phyloP scores from a whole-genome alignment of 2,329 filamentous ascomycete species.

The Colletotrichum somersetense region DNA sequence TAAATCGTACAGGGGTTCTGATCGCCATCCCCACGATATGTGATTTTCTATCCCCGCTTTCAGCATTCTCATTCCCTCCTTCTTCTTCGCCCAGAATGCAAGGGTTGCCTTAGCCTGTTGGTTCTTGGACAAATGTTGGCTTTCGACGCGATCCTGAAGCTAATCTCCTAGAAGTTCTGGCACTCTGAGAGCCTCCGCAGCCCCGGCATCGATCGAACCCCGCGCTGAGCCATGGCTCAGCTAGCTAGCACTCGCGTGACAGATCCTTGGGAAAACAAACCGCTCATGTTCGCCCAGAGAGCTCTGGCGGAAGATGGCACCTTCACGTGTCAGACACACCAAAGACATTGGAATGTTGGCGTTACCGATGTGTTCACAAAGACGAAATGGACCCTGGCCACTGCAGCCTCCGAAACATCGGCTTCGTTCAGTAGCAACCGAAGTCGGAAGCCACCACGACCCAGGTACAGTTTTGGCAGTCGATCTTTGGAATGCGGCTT shows the following conservation, averaged over 20 bases:
- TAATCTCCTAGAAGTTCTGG: background rate
- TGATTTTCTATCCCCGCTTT: constrained; percentile 30
- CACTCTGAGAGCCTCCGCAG: background rate
- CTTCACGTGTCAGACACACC: background rate
- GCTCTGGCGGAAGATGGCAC: background rate
- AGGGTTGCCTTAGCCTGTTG: background rate
- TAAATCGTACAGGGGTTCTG: constrained; percentile 33
- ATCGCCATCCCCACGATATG: constrained; percentile 27
- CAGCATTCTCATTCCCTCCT: background rate
- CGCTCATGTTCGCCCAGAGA: background rate
- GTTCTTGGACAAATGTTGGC: background rate
- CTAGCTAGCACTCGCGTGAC: background rate
- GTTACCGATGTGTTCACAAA: background rate
- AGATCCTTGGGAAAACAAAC: background rate
- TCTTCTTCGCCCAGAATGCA: background rate
- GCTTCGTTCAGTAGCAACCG: background rate
- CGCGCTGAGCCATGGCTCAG: background rate
- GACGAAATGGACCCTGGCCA: background rate
- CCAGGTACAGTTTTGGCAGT: background rate
- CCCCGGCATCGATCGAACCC: background rate
- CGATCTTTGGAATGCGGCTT: background rate
- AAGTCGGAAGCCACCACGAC: background rate
- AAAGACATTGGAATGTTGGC: background rate
- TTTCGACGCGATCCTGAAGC: background rate
- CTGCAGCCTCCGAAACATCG: background rate